Evolutionary conservation across 257 asterid genomes (phyloP), one percentile per base, ranked within the genome.

Genomic region (Ballota nigra): DNA sequence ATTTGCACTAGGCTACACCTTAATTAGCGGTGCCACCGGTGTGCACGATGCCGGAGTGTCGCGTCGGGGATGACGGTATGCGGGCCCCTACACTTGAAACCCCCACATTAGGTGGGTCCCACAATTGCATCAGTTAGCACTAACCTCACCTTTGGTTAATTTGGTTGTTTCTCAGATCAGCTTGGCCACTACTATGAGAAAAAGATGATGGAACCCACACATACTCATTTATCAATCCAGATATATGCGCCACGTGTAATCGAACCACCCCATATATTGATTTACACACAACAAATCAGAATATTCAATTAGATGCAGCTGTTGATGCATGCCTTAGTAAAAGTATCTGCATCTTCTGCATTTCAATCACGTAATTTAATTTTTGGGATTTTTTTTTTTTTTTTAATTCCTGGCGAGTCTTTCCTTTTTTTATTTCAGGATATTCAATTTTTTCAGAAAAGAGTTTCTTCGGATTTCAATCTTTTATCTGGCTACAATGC

Each of bases 231-330:
- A n/a, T n/a, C n/a, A n/a, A n/a, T n/a, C n/a, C n/a, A n/a, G n/a
- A n/a, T 83, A 72, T 69, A 12, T 55, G 0, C 43, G 81, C 78
- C 88, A 86, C 88, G 81, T 81, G 86, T 80, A 79, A 19, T 63
- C 81, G 52, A 12, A 57, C 26, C 66, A 28, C 70, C 74, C 58
- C 62, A n/a, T n/a, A n/a, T n/a, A n/a, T n/a, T n/a, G n/a, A n/a
- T n/a, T 62, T 24, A 16, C 68, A 29, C 65, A 29, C 62, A 59
- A 20, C 68, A 62, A 60, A 79, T 67, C 51, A 59, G 94, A 78
- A 89, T 88, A 86, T 88, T 86, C 96, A 84, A 77, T 66, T 12
- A 15, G 88, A 79, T 81, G 11, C 88, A 55, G 10, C 38, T 5
- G 9, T 18, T 3, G 18, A 55, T 22, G 20, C 63, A 22, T 4